Evolutionary conservation across 2,329 filamentous ascomycete genomes (phyloP).

Genomic region (Ceratocystis cubensis): DNA sequence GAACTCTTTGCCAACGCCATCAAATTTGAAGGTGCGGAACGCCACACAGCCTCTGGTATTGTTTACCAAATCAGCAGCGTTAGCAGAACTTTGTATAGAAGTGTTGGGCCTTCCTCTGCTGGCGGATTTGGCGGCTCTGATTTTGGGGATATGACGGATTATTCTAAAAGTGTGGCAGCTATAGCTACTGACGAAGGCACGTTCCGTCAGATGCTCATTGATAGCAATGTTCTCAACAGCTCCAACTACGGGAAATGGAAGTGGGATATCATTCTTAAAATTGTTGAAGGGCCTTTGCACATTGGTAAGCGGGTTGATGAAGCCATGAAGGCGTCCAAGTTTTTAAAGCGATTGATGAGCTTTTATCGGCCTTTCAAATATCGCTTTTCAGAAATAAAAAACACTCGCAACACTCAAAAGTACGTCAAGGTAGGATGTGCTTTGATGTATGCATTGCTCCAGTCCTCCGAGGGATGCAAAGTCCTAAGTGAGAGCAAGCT

Average conservation of each 20-base stretch:
- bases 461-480: constrained; percentile 70
- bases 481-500: constrained; percentile 89
- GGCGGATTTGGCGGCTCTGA: constrained; percentile 22
- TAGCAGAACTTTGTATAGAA: constrained; percentile 80
- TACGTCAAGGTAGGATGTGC: constrained; percentile 86
- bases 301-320: constrained; percentile 88
- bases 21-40: constrained; percentile 55
- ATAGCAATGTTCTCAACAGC: constrained; percentile 76
- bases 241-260: constrained; percentile 94
- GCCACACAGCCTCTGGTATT: constrained; percentile 73
- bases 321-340: constrained; percentile 87
- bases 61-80: constrained; percentile 98
- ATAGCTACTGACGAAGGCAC: constrained; percentile 42
- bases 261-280: constrained; percentile 81
- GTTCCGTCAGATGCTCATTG: constrained; percentile 53
- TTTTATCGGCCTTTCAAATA: constrained; percentile 97
- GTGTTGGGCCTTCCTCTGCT: constrained; percentile 31
- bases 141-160: constrained; percentile 40
- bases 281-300: constrained; percentile 84
- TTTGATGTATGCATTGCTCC: constrained; percentile 72
- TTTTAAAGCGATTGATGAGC: constrained; percentile 84
- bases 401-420: constrained; percentile 84
- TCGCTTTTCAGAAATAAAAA: constrained; percentile 79
- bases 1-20: constrained; percentile 69
- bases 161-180: constrained; percentile 30